Conservation (phyloP, 192 early-diverging fungal genomes). For the Coemansia sp. region DNA sequence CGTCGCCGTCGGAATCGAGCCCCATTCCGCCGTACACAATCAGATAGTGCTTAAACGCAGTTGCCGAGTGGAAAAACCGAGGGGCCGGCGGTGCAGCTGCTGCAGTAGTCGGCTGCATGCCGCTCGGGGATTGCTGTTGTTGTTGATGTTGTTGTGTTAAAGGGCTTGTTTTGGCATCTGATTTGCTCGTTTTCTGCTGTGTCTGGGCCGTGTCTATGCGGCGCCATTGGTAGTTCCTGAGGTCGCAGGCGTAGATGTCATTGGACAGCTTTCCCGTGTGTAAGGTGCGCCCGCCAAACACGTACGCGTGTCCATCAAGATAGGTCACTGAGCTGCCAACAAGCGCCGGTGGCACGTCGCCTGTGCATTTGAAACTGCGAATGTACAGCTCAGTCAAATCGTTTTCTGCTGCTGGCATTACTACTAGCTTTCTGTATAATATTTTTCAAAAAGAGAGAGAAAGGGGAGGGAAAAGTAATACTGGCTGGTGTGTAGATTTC, state of each 20-base stretch:
- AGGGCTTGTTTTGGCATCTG: neutral
- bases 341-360: constrained; percentile 71
- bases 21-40: constrained; percentile 84
- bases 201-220: constrained; percentile 36
- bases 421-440: neutral
- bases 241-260: constrained; percentile 66
- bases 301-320: constrained; percentile 60
- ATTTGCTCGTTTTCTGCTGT: neutral
- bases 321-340: constrained; percentile 68
- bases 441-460: neutral
- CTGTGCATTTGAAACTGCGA: constrained; percentile 58
- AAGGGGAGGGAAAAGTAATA: neutral
- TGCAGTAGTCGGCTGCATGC: neutral
- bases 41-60: constrained; percentile 63
- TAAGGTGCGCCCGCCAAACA: constrained; percentile 72
- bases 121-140: neutral
- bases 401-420: constrained; percentile 43
- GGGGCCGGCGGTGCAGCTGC: constrained; percentile 33
- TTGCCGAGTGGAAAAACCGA: constrained; percentile 77
- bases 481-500: neutral
- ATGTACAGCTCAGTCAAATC: constrained; percentile 55
- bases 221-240: constrained; percentile 65
- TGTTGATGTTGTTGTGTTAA: neutral
- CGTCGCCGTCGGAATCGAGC: constrained; percentile 38
- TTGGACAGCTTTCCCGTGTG: constrained; percentile 70